Percentiles rank a stretch among this genome's conserved stretches.
Evolutionary conservation across 192 early-diverging fungal species (phyloP).

Genomic region (Backusella sp.): DNA sequence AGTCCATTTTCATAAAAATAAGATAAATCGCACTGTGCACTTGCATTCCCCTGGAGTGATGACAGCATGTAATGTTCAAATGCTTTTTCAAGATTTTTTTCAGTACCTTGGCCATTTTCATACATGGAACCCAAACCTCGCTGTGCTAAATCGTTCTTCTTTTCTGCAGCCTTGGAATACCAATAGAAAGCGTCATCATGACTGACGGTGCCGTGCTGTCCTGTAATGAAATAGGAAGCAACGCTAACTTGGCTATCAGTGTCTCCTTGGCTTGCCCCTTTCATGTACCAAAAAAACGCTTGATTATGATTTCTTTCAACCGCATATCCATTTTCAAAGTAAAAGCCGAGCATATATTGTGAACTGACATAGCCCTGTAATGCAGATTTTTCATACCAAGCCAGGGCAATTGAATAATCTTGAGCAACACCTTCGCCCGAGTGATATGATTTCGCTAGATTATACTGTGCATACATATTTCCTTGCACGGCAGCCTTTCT

Average conservation of each 20-base stretch:
- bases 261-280: background rate
- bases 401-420: background rate
- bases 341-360: background rate
- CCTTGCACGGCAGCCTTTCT: slow-evolving; percentile 54
- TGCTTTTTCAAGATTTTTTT: background rate
- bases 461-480: slow-evolving; percentile 69
- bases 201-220: slow-evolving; percentile 7
- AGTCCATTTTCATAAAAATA: background rate
- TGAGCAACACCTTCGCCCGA: slow-evolving; percentile 50
- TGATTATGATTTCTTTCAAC: background rate
- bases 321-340: background rate
- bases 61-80: background rate
- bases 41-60: background rate
- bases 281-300: slow-evolving; percentile 7
- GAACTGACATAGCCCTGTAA: background rate
- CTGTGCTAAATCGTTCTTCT: background rate
- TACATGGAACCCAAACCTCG: background rate
- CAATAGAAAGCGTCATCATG: background rate
- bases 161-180: background rate
- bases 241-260: slow-evolving; percentile 2
- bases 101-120: background rate
- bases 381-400: background rate
- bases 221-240: slow-evolving; percentile 23
- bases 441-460: slow-evolving; percentile 72
- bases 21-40: background rate